Base-by-base conservation (phyloP, 2,329 filamentous ascomycete species). In the Fusarium ramigenum region DNA sequence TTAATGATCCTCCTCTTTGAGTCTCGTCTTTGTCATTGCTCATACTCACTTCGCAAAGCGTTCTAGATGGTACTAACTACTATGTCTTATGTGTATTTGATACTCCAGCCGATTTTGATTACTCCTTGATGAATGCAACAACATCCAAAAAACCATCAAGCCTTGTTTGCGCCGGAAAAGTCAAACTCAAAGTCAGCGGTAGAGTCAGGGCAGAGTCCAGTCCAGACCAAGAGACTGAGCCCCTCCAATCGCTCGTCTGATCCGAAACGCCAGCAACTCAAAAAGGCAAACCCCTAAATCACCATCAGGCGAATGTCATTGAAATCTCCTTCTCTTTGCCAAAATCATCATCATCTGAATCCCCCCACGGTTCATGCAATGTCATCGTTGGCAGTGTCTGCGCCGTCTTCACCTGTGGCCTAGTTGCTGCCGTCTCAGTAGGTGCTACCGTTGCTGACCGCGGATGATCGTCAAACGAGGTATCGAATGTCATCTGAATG, bases 401-500 rank as follows among this genome's bases (percentile, higher is more conserved):
- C 11, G 85, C 80, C 19, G 84, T 78, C 69, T 84, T 79, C 34
- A 81, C 69, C 39, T 78, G 75, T 5, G 78, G 78, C 36, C 77
- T 75, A 34, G 66, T 72, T 19, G 69, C 53, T 21, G 76, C 80
- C 36, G 79, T 70, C 15, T 81, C 83, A 42, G 81, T 79, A 25
- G 79, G 77, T 28, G 81, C 78, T 18, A 72, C 74, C 15, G 66
- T 65, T 46, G 72, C 56, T 16, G 65, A 60, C 15, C 67, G 78
- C 46, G 70, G 70, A 65, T 56, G 58, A 15, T 85, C 85, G 44
- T 87, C 81, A 73, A 88, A 92, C 4, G 88, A 85, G 14, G 89
- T 90, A 78, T 93, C 92, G 80, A 94, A 95, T 3, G 90, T 92
- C 91, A 94, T 92, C 74, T 91, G 87, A 11, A 93, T 82, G 59